Percentiles rank a stretch among this genome's conserved stretches.
These are phyloP conservation scores for Cucurbita moschata DNA, from an alignment of 306 rosid genomes.

Conservation along the genomic window DNA sequence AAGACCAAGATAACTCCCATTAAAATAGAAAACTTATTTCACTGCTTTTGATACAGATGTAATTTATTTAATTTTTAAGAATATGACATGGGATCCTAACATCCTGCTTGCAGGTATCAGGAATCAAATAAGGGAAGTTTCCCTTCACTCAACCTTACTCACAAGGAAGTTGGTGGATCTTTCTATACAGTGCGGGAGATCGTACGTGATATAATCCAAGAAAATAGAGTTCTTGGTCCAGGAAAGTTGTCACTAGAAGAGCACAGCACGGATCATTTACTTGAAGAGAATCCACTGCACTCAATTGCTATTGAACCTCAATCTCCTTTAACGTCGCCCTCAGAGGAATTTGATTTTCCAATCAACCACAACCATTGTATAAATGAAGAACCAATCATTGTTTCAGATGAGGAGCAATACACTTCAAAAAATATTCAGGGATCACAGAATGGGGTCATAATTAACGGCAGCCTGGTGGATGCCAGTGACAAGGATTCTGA, in stretches of 20 bases:
- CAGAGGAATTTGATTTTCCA: slow-evolving; percentile 23
- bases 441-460: slow-evolving; percentile 11
- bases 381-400: slow-evolving; percentile 17
- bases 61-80: not conserved
- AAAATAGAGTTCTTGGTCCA: slow-evolving; percentile 89
- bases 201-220: slow-evolving; percentile 89
- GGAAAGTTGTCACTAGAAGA: slow-evolving; percentile 46
- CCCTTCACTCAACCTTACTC: slow-evolving; percentile 82
- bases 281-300: slow-evolving; percentile 53
- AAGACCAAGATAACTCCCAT: not conserved
- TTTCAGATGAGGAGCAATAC: slow-evolving; percentile 18
- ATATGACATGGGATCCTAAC: not conserved
- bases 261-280: slow-evolving; percentile 17
- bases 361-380: slow-evolving; percentile 14
- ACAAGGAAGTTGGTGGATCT: slow-evolving; percentile 97
- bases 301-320: slow-evolving; percentile 48
- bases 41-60: not conserved
- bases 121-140: slow-evolving; percentile 65
- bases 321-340: slow-evolving; percentile 14
- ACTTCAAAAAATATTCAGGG: slow-evolving; percentile 6
- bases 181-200: slow-evolving; percentile 97
- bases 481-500: slow-evolving; percentile 7
- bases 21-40: not conserved
- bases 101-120: slow-evolving; percentile 53
- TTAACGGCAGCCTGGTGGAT: slow-evolving; percentile 24